Percentiles rank a stretch among this genome's conserved stretches.
Conservation (phyloP, 352 stramenopile genomes). For the Pythium plurisporium region DNA sequence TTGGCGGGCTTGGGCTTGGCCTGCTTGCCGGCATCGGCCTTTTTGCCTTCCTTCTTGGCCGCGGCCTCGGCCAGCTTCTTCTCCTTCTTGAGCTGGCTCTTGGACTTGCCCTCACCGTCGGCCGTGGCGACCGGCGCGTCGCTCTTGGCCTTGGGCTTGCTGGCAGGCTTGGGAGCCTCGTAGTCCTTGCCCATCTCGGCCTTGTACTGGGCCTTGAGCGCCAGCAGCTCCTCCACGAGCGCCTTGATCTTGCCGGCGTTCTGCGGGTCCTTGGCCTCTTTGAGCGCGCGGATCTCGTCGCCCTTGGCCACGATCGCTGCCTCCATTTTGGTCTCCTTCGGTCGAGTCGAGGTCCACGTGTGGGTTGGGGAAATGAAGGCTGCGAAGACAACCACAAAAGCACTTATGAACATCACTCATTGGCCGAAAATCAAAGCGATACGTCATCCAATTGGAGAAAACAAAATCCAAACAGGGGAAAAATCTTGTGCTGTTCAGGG, state of each 20-base stretch:
- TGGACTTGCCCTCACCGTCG: slow-evolving; percentile 54
- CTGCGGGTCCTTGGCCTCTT: slow-evolving; percentile 57
- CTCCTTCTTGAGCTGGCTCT: slow-evolving; percentile 87
- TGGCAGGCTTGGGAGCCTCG: slow-evolving; percentile 24
- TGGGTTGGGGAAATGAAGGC: background rate
- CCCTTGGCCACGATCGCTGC: slow-evolving; percentile 27
- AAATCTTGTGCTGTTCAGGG: slow-evolving; percentile 9
- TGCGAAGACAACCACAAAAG: slow-evolving; percentile 4
- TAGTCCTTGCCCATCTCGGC: slow-evolving; percentile 68
- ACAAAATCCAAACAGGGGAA: background rate
- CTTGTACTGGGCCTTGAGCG: slow-evolving; percentile 58
- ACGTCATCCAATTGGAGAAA: slow-evolving; percentile 7
- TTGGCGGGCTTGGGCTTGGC: slow-evolving; percentile 35
- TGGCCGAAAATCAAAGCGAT: background rate
- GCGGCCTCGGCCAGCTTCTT: slow-evolving; percentile 77
- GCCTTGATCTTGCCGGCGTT: slow-evolving; percentile 28
- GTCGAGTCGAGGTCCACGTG: background rate
- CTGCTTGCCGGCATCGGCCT: slow-evolving; percentile 20
- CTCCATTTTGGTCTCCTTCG: slow-evolving; percentile 26
- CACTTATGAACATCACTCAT: background rate
- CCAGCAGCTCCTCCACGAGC: slow-evolving; percentile 45
- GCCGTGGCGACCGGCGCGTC: background rate
- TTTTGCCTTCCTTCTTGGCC: slow-evolving; percentile 55
- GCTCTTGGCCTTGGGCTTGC: slow-evolving; percentile 20
- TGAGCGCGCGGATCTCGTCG: slow-evolving; percentile 76